Evolutionary conservation across 257 asterid species (phyloP).

Genomic region (Anisodus tanguticus): DNA sequence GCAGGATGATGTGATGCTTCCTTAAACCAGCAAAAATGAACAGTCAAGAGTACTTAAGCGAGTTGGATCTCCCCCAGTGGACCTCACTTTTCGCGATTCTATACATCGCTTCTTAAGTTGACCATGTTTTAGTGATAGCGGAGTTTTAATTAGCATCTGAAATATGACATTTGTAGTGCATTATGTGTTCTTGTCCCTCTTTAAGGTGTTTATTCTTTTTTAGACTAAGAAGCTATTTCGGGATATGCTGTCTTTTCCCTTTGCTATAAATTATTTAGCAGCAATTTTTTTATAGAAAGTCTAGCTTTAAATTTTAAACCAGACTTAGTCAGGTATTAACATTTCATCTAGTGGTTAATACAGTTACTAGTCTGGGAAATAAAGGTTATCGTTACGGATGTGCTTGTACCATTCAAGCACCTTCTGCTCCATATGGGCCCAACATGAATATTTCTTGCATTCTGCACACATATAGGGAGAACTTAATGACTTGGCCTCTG

Average conservation of each 20-base stretch:
- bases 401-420: slow-evolving; percentile 21
- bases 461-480: neutral
- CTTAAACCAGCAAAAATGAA: neutral
- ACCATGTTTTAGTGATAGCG: neutral
- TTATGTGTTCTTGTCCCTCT: too few relatives aligned
- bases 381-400: slow-evolving; percentile 43
- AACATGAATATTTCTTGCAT: neutral
- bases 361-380: slow-evolving; percentile 48
- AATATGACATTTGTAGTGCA: neutral
- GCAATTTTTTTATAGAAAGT: too few relatives aligned
- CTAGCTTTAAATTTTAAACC: slow-evolving; percentile 26
- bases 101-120: neutral
- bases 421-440: slow-evolving; percentile 45
- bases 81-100: neutral
- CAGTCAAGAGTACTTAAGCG: neutral
- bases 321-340: slow-evolving; percentile 53
- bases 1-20: slow-evolving; percentile 20
- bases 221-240: too few relatives aligned
- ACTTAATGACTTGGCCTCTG: neutral
- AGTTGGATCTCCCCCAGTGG: neutral
- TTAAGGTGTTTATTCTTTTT: too few relatives aligned
- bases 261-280: too few relatives aligned
- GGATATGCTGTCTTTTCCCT: neutral
- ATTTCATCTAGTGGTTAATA: slow-evolving; percentile 30
- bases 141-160: neutral